Percentiles rank a stretch among this genome's conserved stretches.
phyloP scores from a whole-genome alignment of 2,329 filamentous ascomycete species.

The Diplodia seriata region DNA sequence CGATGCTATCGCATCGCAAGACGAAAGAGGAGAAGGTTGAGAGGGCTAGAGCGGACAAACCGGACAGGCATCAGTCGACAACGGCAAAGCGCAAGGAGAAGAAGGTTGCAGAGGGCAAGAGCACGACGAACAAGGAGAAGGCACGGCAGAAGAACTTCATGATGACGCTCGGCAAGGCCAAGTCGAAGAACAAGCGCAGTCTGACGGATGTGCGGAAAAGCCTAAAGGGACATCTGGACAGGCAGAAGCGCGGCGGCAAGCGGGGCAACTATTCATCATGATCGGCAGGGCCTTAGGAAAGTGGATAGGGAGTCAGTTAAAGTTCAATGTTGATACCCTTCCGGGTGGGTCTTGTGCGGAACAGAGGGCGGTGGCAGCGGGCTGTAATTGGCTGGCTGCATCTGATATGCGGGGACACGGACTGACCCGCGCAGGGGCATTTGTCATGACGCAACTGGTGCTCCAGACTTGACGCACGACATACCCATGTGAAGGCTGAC shows the following conservation, averaged over 20 bases:
- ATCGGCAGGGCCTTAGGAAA: conserved; percentile 3
- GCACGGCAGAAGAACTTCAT: conserved; percentile 96
- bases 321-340: conserved; percentile 20
- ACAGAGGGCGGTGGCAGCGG: neutral
- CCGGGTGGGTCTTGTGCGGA: neutral
- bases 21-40: conserved; percentile 91
- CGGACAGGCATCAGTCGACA: conserved; percentile 83
- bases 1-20: conserved; percentile 75
- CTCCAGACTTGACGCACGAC: conserved; percentile 17
- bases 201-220: conserved; percentile 83
- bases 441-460: conserved; percentile 21
- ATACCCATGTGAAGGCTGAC: conserved; percentile 27
- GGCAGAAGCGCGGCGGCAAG: conserved; percentile 83
- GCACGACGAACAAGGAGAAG: conserved; percentile 97
- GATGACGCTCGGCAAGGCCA: conserved; percentile 97
- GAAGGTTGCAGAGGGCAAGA: conserved; percentile 90
- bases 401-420: conserved; percentile 3
- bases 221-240: conserved; percentile 79
- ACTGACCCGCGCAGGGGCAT: conserved; percentile 1
- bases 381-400: conserved; percentile 19
- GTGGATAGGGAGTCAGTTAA: conserved; percentile 17
- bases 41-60: conserved; percentile 81
- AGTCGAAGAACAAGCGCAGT: conserved; percentile 93
- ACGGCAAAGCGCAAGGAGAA: conserved; percentile 84
- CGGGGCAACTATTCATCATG: conserved; percentile 66